These are phyloP conservation scores for Linnemannia exigua DNA, from an alignment of 192 early-diverging fungal species.

Conservation along the genomic window DNA sequence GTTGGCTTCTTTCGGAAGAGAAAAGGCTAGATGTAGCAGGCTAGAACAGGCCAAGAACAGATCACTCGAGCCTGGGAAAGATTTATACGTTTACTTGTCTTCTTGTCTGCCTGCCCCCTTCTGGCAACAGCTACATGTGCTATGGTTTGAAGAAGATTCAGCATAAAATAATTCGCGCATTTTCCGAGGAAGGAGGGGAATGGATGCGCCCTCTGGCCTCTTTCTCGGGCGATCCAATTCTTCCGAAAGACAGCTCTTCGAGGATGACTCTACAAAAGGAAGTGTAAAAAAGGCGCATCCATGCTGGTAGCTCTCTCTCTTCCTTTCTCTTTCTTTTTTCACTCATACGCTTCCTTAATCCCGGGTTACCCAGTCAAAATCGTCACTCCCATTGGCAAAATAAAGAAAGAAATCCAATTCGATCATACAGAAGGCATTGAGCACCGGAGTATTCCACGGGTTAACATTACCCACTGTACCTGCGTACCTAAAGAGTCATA, in stretches of 20 bases:
- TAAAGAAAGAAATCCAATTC: background rate
- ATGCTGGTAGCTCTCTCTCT: background rate
- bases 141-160: too few relatives aligned
- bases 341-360: background rate
- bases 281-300: background rate
- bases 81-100: too few relatives aligned
- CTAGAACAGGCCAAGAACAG: too few relatives aligned
- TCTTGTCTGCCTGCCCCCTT: too few relatives aligned
- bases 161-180: slow-evolving; percentile 8
- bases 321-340: background rate
- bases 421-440: background rate
- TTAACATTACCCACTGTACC: background rate
- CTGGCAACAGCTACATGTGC: too few relatives aligned
- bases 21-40: too few relatives aligned
- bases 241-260: background rate
- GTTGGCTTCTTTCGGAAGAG: too few relatives aligned
- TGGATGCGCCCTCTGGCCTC: background rate
- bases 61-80: too few relatives aligned
- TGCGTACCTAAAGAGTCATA: too few relatives aligned
- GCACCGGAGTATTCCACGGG: background rate
- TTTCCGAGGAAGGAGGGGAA: background rate
- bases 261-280: background rate
- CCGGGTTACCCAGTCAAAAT: background rate
- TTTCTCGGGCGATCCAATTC: slow-evolving; percentile 6
- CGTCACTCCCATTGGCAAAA: background rate